Conservation (phyloP, 371 early-diverging fungal species). For the Mucor saturninus region DNA sequence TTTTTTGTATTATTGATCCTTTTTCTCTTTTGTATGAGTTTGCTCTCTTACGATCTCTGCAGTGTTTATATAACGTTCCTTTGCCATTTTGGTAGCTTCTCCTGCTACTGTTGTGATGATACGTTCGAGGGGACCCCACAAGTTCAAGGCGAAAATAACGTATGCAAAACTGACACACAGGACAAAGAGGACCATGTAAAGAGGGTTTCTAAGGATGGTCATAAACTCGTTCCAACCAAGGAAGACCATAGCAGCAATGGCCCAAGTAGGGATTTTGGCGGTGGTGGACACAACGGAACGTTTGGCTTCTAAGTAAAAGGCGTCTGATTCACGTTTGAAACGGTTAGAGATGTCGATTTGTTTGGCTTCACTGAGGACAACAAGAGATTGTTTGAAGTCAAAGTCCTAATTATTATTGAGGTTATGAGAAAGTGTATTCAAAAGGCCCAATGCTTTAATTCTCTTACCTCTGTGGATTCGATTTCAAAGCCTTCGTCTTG, state of each 20-base stretch:
- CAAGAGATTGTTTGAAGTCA: conserved; percentile 68
- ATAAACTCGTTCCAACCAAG: conserved; percentile 96
- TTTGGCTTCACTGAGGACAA: conserved; percentile 71
- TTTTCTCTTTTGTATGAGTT: conserved; percentile 5
- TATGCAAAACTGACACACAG: conserved; percentile 58
- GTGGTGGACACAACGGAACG: conserved; percentile 90
- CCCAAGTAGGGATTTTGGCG: conserved; percentile 89
- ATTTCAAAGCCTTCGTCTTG: conserved; percentile 46
- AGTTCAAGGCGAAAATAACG: conserved; percentile 66
- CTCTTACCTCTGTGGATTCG: conserved; percentile 42
- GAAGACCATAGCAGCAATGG: conserved; percentile 72
- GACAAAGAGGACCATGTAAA: conserved; percentile 76
- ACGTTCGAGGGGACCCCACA: conserved; percentile 70
- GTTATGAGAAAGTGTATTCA: neutral
- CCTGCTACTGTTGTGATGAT: conserved; percentile 44
- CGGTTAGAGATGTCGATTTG: conserved; percentile 79
- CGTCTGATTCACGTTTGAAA: conserved; percentile 90
- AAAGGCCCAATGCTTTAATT: neutral
- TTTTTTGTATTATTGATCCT: conserved; percentile 4
- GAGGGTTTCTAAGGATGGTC: conserved; percentile 79
- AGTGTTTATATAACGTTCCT: conserved; percentile 14
- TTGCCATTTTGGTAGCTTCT: conserved; percentile 49
- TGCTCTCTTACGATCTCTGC: conserved; percentile 10
- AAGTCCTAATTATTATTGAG: conserved; percentile 37
- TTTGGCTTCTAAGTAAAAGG: conserved; percentile 94